Conservation (phyloP, 805 yeast species). For the Millerozyma miso region DNA sequence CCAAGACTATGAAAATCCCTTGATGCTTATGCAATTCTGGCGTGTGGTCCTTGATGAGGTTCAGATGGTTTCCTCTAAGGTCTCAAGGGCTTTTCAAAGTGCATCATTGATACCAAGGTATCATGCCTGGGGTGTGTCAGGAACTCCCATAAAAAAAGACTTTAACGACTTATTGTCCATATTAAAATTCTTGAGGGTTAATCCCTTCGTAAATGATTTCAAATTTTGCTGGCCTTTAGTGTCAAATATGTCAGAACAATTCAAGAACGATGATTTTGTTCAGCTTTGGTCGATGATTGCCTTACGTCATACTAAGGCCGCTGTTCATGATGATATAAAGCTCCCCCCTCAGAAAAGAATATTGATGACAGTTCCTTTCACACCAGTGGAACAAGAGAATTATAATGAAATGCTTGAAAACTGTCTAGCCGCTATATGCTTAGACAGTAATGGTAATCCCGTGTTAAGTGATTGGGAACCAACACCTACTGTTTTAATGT, state of each 20-base stretch:
- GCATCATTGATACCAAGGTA: slow-evolving; percentile 75
- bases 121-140: slow-evolving; percentile 97
- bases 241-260: slow-evolving; percentile 6
- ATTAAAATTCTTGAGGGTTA: slow-evolving; percentile 57
- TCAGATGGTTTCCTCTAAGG: slow-evolving; percentile 78
- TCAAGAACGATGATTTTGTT: slow-evolving; percentile 25
- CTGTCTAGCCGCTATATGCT: slow-evolving; percentile 56
- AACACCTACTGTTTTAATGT: slow-evolving; percentile 32
- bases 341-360: slow-evolving; percentile 77
- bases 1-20: slow-evolving; percentile 69
- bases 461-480: slow-evolving; percentile 47
- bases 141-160: slow-evolving; percentile 78
- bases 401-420: slow-evolving; percentile 61
- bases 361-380: slow-evolving; percentile 68
- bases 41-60: slow-evolving; percentile 90
- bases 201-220: slow-evolving; percentile 56
- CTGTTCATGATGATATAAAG: slow-evolving; percentile 72
- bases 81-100: slow-evolving; percentile 73
- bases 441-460: slow-evolving; percentile 51
- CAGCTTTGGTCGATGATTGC: slow-evolving; percentile 52
- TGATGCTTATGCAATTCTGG: slow-evolving; percentile 82
- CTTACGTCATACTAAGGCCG: slow-evolving; percentile 77
- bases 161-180: slow-evolving; percentile 68
- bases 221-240: slow-evolving; percentile 38
- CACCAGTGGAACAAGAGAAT: slow-evolving; percentile 79